Evolutionary conservation across 192 early-diverging fungal genomes (phyloP), one percentile per base, ranked within the genome.

Genomic region (Coemansia sp.): DNA sequence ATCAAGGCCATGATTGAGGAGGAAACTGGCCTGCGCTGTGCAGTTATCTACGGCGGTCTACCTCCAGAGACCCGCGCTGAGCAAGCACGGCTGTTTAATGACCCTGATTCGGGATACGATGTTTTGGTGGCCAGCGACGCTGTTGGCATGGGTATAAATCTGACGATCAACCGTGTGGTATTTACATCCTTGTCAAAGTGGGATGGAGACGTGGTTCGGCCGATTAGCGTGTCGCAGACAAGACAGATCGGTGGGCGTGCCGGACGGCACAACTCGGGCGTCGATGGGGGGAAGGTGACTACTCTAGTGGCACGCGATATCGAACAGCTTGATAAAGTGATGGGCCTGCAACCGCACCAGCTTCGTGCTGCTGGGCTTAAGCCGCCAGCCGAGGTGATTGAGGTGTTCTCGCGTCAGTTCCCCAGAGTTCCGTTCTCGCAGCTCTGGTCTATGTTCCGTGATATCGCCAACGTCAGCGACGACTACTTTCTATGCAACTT

Each of bases 221-320:
- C 68, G 3, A 76, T 99, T 33, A 85, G 85, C 35, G 68, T 92
- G 24, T 92, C 93, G 37, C 92, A 93, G 78, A 81, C 91, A 11
- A 94, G 95, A 72, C 95, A 99, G 77, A 99, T 99, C 73, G 95
- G 89, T 48, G 97, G 95, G 17, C 85, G 95, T 40, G 95, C 95
- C 10, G 95, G 95, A 24, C 85, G 95, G 39, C 97, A 90, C 69
- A 87, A 87, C 9, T 91, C 92, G 3, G 79, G 88, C 7, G 89
- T 84, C 69, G 78, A 78, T 6, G 62, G 70, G 0, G 95, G 96
- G 17, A 64, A 74, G 42, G 95, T 94, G 11, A 92, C 93, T 9
- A 87, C 94, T 34, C 62, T 79, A 63, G 56, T 61, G 44, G 29
- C 65, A 34, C 39, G 51, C 37, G 69, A 77, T 48, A 36, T 66